Evolutionary conservation across 2,329 filamentous ascomycete genomes (phyloP), one percentile per base, ranked within the genome.

Genomic region (Sporothrix luriei): DNA sequence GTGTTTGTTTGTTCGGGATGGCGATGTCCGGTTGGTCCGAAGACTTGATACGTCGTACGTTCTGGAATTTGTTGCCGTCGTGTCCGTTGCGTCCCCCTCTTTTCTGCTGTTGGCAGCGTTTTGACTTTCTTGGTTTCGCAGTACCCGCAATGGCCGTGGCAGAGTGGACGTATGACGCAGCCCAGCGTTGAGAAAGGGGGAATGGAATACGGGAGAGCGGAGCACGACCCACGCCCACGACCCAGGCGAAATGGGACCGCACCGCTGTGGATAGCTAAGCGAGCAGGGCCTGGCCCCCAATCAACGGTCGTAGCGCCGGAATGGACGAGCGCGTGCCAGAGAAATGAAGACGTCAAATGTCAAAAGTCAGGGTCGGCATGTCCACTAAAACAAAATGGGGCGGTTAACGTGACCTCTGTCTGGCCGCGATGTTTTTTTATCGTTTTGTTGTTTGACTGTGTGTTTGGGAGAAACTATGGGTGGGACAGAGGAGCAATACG

Each of bases 21-120:
- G 2, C 21, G 33, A 10, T 14, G 61, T 51, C 62, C 62, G 62
- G 62, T 65, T 65, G 62, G 46, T 65, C 62, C 62, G 62, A 65
- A 64, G 40, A 24, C 7, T n/a, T 21, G 40, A 43, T 16, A 5
- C 10, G 9, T 43, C 14, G 14, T 16, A 5, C 10, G 9, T 43
- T 43, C 13, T 19, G 16, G 7, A 38, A 21, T 26, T 43, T 51
- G 24, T 33, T 14, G 26, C 9, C 61, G 46, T 51, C 43, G 62
- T 65, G 46, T n/a, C 26, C 19, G 29, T 33, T 64, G 49, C 13
- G 14, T 26, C 61, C 62, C 62, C 49, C 62, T 65, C 19, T 49
- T 46, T 40, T 46, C 24, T 24, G 10, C 62, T 54, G 16, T 26
- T 38, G 48, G 48, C 48, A n/a, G 21, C 21, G 4, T 54, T 29